Percentiles rank a stretch among this genome's conserved stretches.
These are phyloP conservation scores for Immersiporthe knoxdaviesiana DNA, from an alignment of 2,329 filamentous ascomycete genomes.

Conservation along the genomic window DNA sequence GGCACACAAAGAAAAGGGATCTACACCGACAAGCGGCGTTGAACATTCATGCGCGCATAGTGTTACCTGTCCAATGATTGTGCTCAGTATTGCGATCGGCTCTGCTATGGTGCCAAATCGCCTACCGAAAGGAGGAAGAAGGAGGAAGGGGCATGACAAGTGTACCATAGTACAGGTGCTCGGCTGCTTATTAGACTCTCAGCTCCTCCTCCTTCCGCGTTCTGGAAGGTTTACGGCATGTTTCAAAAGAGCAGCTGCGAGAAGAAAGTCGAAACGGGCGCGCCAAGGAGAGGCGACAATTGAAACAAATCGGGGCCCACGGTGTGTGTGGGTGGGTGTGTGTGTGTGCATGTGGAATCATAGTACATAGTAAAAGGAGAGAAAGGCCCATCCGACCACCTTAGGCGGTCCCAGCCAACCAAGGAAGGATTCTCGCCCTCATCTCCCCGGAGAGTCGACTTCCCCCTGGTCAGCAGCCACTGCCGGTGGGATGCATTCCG, in stretches of 20 bases:
- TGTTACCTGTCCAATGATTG: not conserved
- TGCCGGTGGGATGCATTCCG: not conserved
- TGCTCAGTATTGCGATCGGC: not conserved
- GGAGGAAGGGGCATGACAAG: too few species aligned
- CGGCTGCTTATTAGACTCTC: not conserved
- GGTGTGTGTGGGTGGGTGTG: too few species aligned
- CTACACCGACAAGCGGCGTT: not conserved
- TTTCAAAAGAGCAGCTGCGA: not conserved
- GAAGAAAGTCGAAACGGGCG: not conserved
- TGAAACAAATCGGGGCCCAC: not conserved
- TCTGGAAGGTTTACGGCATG: not conserved
- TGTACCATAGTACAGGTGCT: not conserved
- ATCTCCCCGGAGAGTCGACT: not conserved
- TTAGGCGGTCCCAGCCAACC: too few species aligned
- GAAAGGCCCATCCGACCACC: not conserved
- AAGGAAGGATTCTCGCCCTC: not conserved
- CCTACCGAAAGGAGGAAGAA: not conserved
- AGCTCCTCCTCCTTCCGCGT: not conserved
- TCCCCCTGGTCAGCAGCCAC: not conserved
- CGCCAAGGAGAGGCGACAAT: constrained; percentile 4
- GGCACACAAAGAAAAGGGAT: not conserved
- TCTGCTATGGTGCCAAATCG: not conserved
- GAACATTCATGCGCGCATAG: not conserved
- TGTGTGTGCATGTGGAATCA: not conserved
- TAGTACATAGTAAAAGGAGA: too few species aligned